Conservation (phyloP, 345 rosid species). For the Lagerstroemia speciosa region DNA sequence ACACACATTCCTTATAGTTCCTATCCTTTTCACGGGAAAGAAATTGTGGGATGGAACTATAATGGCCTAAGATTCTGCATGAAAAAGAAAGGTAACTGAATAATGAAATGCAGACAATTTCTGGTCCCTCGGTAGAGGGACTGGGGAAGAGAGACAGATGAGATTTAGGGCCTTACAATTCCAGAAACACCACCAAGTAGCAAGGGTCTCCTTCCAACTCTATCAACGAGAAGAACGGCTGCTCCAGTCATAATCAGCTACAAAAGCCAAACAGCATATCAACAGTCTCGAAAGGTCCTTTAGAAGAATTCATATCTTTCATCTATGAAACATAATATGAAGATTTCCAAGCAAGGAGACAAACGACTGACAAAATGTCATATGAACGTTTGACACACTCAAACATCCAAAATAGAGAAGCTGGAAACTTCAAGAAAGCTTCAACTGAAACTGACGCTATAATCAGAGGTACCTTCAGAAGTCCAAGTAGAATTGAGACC, state of each 20-base stretch:
- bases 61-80: neutral
- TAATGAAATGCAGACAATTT: neutral
- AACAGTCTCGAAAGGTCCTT: constrained; percentile 4
- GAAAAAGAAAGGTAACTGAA: neutral
- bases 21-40: neutral
- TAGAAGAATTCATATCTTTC: neutral
- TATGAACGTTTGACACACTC: neutral
- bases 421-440: neutral
- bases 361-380: neutral
- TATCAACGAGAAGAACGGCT: constrained; percentile 80
- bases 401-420: neutral
- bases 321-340: neutral
- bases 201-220: constrained; percentile 90
- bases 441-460: neutral
- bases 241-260: constrained; percentile 89
- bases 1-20: neutral
- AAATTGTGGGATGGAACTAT: neutral
- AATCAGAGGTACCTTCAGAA: constrained; percentile 53
- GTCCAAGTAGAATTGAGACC: constrained; percentile 82
- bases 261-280: constrained; percentile 12
- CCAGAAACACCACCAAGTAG: constrained; percentile 88
- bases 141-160: neutral
- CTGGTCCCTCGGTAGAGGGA: neutral
- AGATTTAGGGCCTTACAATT: constrained; percentile 39
- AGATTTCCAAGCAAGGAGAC: neutral